Evolutionary conservation across 2,329 filamentous ascomycete species (phyloP).

Genomic region (Hypoxylon sp.): DNA sequence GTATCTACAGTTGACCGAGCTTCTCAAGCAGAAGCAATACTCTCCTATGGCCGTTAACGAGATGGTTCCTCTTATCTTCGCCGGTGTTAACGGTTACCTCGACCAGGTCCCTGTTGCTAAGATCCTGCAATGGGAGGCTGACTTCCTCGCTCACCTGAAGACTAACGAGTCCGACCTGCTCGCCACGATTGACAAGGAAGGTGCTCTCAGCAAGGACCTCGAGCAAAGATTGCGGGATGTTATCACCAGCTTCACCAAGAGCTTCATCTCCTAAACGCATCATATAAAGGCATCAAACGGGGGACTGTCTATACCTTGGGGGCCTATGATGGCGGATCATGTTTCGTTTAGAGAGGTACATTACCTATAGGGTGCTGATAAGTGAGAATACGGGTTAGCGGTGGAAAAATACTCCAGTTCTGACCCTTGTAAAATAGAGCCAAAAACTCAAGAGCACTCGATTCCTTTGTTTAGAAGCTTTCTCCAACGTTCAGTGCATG

Average conservation of each 20-base stretch:
- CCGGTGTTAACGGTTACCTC: slow-evolving; percentile 97
- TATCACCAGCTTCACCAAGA: slow-evolving; percentile 89
- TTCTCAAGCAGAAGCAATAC: slow-evolving; percentile 99
- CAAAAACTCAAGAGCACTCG: slow-evolving; percentile 73
- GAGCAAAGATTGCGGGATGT: slow-evolving; percentile 86
- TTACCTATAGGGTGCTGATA: slow-evolving; percentile 61
- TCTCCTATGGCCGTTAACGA: slow-evolving; percentile 98
- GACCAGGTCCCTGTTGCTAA: slow-evolving; percentile 90
- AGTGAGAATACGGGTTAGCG: slow-evolving; percentile 62
- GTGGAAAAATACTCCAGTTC: slow-evolving; percentile 63
- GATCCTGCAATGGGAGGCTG: slow-evolving; percentile 93
- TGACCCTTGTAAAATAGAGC: slow-evolving; percentile 75
- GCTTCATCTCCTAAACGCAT: slow-evolving; percentile 76
- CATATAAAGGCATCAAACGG: slow-evolving; percentile 52
- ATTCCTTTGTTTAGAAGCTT: slow-evolving; percentile 67
- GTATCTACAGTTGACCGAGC: slow-evolving; percentile 81
- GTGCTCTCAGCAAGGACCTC: slow-evolving; percentile 93
- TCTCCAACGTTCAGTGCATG: slow-evolving; percentile 2
- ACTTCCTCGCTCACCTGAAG: slow-evolving; percentile 94
- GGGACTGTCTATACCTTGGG: slow-evolving; percentile 65
- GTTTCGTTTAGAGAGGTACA: slow-evolving; percentile 65
- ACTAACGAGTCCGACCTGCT: slow-evolving; percentile 89
- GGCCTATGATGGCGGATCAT: slow-evolving; percentile 55
- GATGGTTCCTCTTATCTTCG: slow-evolving; percentile 99
- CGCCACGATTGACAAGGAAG: slow-evolving; percentile 93